Evolutionary conservation across 169 alveolate genomes (phyloP).

Genomic region (Cryptosporidium ubiquitum): DNA sequence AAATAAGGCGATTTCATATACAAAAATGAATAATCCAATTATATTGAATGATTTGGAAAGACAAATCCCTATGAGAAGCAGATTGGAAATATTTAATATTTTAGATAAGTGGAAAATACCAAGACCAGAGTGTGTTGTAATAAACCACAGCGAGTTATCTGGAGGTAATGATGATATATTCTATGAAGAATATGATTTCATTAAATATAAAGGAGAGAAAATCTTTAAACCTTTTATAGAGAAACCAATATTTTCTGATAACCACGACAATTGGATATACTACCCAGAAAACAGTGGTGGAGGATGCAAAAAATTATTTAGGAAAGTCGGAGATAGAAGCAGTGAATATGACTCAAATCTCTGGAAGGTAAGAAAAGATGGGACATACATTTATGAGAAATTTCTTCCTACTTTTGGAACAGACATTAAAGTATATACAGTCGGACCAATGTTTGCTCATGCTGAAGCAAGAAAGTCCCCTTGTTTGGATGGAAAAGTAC

Average conservation of each 20-base stretch:
- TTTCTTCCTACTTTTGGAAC: conserved; percentile 96
- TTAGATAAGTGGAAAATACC: conserved; percentile 87
- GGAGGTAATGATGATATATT: conserved; percentile 81
- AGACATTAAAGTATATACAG: conserved; percentile 97
- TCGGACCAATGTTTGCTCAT: conserved; percentile 96
- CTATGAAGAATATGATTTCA: conserved; percentile 92
- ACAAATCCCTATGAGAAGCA: conserved; percentile 81
- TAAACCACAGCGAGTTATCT: conserved; percentile 85
- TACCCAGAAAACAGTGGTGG: conserved; percentile 94
- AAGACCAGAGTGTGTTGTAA: conserved; percentile 87
- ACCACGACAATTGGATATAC: conserved; percentile 96
- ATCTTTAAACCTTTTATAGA: conserved; percentile 96
- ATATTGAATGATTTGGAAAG: conserved; percentile 75
- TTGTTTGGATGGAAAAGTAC: conserved; percentile 90
- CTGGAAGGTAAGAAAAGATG: conserved; percentile 88
- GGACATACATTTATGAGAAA: conserved; percentile 92
- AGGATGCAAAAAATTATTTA: conserved; percentile 88
- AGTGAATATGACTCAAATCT: conserved; percentile 73
- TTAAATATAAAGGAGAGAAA: conserved; percentile 88
- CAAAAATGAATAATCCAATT: conserved; percentile 82
- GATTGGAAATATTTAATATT: conserved; percentile 84
- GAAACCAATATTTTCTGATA: conserved; percentile 96
- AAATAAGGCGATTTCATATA: conserved; percentile 85
- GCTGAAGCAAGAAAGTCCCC: conserved; percentile 99
- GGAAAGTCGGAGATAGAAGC: conserved; percentile 88